A percentile compares a stretch with the other conserved stretches of the same genome.
phyloP scores from a whole-genome alignment of 2,329 filamentous ascomycete species.

The Xylariaceae sp. region DNA sequence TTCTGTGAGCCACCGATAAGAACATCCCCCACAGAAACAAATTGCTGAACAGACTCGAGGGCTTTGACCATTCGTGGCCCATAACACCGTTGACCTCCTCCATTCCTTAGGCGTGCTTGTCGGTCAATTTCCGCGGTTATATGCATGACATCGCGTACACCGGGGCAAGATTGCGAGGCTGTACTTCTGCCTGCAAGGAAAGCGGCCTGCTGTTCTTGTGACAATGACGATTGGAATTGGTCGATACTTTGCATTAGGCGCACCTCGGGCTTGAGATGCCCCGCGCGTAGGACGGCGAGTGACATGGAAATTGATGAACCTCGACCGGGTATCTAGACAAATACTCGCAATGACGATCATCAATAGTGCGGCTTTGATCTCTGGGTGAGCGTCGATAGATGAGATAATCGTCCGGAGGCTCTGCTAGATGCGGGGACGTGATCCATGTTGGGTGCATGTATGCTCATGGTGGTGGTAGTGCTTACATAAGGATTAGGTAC shows the following conservation, averaged over 20 bases:
- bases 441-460: too few relatives aligned
- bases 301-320: too few relatives aligned
- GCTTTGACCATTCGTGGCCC: conserved; percentile 40
- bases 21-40: conserved; percentile 39
- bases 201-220: conserved; percentile 31
- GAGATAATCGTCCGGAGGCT: too few relatives aligned
- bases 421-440: too few relatives aligned
- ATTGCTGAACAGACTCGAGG: conserved; percentile 39
- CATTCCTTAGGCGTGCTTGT: conserved; percentile 12
- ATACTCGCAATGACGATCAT: too few relatives aligned
- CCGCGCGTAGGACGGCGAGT: not conserved
- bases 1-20: conserved; percentile 42
- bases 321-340: too few relatives aligned
- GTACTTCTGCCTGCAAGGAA: conserved; percentile 24
- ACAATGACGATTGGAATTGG: conserved; percentile 36
- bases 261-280: conserved; percentile 32
- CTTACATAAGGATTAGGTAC: too few relatives aligned
- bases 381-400: too few relatives aligned
- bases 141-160: conserved; percentile 35
- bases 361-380: too few relatives aligned
- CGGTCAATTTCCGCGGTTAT: conserved; percentile 37
- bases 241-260: conserved; percentile 39
- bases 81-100: conserved; percentile 29
- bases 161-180: conserved; percentile 23
- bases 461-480: too few relatives aligned